These are phyloP conservation scores for Boletus reticuloceps DNA, from an alignment of 768 basidiomycete species.

Conservation along the genomic window DNA sequence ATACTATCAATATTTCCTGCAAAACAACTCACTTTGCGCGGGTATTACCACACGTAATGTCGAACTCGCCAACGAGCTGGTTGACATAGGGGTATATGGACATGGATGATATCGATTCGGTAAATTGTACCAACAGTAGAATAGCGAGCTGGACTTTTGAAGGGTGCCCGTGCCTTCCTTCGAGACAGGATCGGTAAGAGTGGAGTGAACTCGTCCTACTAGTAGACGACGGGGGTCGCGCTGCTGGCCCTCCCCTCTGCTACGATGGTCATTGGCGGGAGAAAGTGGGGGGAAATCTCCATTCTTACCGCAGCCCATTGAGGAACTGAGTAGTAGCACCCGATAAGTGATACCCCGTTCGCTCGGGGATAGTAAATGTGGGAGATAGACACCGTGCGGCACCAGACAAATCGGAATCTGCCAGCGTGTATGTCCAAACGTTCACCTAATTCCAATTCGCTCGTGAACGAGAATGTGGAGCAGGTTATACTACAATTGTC, in stretches of 20 bases:
- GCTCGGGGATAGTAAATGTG: background rate
- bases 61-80: slow-evolving; percentile 35
- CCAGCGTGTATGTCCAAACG: background rate
- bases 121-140: slow-evolving; percentile 21
- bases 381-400: background rate
- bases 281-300: background rate
- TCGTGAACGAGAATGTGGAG: background rate
- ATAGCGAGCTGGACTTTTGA: slow-evolving; percentile 40
- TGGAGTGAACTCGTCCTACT: slow-evolving; percentile 11
- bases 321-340: background rate
- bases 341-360: background rate
- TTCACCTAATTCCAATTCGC: background rate
- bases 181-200: background rate
- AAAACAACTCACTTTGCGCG: slow-evolving; percentile 11
- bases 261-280: background rate
- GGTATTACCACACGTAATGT: slow-evolving; percentile 23
- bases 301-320: background rate
- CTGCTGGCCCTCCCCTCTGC: background rate
- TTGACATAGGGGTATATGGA: slow-evolving; percentile 51
- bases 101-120: slow-evolving; percentile 37
- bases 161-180: slow-evolving; percentile 24
- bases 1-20: slow-evolving; percentile 44
- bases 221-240: background rate
- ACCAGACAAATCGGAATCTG: background rate
- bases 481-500: background rate